Conservation (phyloP, 192 early-diverging fungal species). For the Backusella sp. region DNA sequence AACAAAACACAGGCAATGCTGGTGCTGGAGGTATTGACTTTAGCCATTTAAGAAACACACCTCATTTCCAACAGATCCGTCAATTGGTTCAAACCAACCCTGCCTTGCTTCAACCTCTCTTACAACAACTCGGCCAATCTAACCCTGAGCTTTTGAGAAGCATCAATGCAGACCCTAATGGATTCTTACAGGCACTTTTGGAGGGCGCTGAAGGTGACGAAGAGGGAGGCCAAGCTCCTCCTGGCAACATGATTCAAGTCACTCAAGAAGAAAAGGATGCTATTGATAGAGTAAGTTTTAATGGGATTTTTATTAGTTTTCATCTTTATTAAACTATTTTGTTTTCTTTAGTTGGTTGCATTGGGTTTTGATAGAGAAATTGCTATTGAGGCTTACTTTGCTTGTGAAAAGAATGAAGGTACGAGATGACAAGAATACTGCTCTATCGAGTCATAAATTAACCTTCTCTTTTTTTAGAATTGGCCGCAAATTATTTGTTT, state of each 20-base stretch:
- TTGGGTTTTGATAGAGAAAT: conserved; percentile 83
- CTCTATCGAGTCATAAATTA: not conserved
- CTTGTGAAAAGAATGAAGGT: conserved; percentile 95
- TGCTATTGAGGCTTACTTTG: conserved; percentile 92
- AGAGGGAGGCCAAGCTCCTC: conserved; percentile 37
- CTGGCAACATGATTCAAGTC: conserved; percentile 66
- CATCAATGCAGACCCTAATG: conserved; percentile 76
- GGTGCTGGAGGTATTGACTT: conserved; percentile 33
- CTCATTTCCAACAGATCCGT: conserved; percentile 92
- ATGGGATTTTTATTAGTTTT: not conserved
- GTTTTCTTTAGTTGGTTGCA: conserved; percentile 58
- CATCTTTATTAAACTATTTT: conserved; percentile 11
- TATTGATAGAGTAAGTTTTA: conserved; percentile 69
- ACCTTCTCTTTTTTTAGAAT: conserved; percentile 43
- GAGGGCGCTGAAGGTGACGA: conserved; percentile 64
- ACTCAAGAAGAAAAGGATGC: conserved; percentile 89
- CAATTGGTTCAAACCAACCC: conserved; percentile 86
- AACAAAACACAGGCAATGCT: conserved; percentile 40
- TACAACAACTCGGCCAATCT: conserved; percentile 78
- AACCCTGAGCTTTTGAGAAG: conserved; percentile 83
- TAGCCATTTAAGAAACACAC: conserved; percentile 65
- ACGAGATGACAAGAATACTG: not conserved
- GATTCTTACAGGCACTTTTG: conserved; percentile 75
- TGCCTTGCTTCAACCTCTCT: conserved; percentile 78
- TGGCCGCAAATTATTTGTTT: conserved; percentile 95